Percentiles rank a stretch among this genome's conserved stretches.
These are phyloP conservation scores for Botryobasidium botryosum DNA, from an alignment of 768 basidiomycete genomes.

Conservation along the genomic window DNA sequence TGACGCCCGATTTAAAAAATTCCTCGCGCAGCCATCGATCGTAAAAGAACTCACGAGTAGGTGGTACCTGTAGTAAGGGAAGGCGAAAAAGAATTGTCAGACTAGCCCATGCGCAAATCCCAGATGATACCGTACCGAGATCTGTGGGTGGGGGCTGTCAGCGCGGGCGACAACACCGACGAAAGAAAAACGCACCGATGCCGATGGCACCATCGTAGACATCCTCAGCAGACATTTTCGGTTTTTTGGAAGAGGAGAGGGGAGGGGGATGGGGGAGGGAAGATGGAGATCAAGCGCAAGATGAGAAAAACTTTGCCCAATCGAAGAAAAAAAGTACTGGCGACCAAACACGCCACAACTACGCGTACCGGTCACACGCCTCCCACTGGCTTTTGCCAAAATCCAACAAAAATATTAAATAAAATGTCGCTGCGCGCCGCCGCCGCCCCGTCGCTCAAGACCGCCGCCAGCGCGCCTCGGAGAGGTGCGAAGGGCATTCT, in stretches of 20 bases:
- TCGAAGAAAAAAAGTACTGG: too few relatives aligned
- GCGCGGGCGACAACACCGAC: not conserved
- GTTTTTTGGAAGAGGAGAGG: too few relatives aligned
- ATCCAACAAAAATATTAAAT: too few relatives aligned
- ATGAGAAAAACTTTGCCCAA: not conserved
- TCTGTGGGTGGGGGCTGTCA: not conserved
- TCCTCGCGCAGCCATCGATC: slow-evolving; percentile 13
- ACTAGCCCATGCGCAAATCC: too few relatives aligned
- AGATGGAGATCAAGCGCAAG: slow-evolving; percentile 17
- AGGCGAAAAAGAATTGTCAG: slow-evolving; percentile 3
- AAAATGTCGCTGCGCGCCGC: too few relatives aligned
- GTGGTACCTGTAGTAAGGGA: slow-evolving; percentile 57
- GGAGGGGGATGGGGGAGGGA: slow-evolving; percentile 19
- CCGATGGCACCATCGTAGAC: slow-evolving; percentile 92
- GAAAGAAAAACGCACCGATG: slow-evolving; percentile 38
- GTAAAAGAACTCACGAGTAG: slow-evolving; percentile 53
- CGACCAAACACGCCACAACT: too few relatives aligned
- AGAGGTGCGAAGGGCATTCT: too few relatives aligned
- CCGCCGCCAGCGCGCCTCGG: too few relatives aligned
- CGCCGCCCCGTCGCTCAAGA: too few relatives aligned
- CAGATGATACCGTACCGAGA: not conserved
- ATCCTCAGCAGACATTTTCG: slow-evolving; percentile 63
- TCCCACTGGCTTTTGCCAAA: too few relatives aligned
- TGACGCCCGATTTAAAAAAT: slow-evolving; percentile 1
- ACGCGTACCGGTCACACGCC: too few relatives aligned